Percentiles rank a stretch among this genome's conserved stretches.
Conservation (phyloP, 108 stramenopile genomes). For the Hondaea fermentalgiana region DNA sequence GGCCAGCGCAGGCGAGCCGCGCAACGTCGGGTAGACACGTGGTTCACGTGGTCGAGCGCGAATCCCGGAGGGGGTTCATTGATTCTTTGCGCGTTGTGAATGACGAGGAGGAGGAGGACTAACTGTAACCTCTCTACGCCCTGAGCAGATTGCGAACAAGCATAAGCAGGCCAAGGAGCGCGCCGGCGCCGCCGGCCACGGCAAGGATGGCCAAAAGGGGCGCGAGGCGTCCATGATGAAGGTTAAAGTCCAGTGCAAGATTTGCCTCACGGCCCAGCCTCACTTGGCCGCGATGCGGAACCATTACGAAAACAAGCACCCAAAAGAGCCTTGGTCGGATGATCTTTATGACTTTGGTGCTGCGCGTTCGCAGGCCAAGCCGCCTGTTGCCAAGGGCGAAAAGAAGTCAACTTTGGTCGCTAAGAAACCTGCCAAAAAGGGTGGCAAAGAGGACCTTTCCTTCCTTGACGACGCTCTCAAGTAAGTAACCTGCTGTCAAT, state of each 20-base stretch:
- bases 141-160: not conserved
- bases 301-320: slow-evolving; percentile 15
- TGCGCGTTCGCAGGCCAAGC: not conserved
- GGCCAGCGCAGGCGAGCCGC: too few species aligned
- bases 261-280: not conserved
- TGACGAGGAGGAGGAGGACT: not conserved
- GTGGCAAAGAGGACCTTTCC: not conserved
- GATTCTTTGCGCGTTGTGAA: too few species aligned
- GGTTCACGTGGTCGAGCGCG: too few species aligned
- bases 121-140: not conserved
- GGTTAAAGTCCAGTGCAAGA: not conserved
- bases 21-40: too few species aligned
- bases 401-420: not conserved
- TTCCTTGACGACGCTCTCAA: not conserved
- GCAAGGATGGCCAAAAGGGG: not conserved
- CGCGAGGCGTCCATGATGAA: not conserved
- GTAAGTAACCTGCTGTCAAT: not conserved
- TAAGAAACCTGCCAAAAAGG: not conserved
- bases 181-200: slow-evolving; percentile 1
- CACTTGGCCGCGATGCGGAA: not conserved
- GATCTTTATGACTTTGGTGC: not conserved
- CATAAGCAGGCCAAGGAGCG: slow-evolving; percentile 7
- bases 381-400: not conserved
- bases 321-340: not conserved
- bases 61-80: too few species aligned